These are phyloP conservation scores for Elsinoe batatas DNA, from an alignment of 2,329 filamentous ascomycete genomes.

Conservation along the genomic window DNA sequence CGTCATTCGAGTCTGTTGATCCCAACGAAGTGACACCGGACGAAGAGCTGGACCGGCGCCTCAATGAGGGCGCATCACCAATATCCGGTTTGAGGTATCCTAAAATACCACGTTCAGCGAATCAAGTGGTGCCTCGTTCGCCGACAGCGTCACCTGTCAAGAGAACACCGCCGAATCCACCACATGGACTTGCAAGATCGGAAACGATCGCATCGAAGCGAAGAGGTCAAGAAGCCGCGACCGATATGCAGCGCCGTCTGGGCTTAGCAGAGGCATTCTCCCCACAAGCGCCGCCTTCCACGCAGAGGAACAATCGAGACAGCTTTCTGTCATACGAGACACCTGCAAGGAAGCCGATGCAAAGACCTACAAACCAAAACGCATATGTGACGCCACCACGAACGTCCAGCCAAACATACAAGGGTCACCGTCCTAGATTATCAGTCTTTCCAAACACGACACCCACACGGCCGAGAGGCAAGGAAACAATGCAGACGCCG, in stretches of 20 bases:
- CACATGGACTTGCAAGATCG: not conserved
- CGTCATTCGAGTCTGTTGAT: conserved; percentile 38
- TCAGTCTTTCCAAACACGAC: conserved; percentile 8
- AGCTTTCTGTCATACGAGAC: conserved; percentile 12
- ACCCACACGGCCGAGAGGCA: conserved; percentile 3
- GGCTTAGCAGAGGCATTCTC: conserved; percentile 14
- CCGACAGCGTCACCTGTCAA: conserved; percentile 15
- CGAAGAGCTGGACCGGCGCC: conserved; percentile 33
- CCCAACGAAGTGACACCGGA: conserved; percentile 37
- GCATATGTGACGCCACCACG: conserved; percentile 12
- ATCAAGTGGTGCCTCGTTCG: conserved; percentile 35
- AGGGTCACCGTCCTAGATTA: conserved; percentile 14
- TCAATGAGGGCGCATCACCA: conserved; percentile 36
- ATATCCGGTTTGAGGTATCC: conserved; percentile 38
- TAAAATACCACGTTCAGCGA: conserved; percentile 38
- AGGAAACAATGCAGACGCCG: conserved; percentile 20
- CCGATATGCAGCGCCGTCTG: conserved; percentile 29
- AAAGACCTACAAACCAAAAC: conserved; percentile 9
- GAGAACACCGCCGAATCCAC: conserved; percentile 7
- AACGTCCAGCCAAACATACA: conserved; percentile 17
- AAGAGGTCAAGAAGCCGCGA: conserved; percentile 26
- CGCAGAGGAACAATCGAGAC: conserved; percentile 13
- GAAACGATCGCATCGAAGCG: conserved; percentile 30
- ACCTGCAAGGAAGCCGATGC: conserved; percentile 12
- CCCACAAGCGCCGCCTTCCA: conserved; percentile 17